Conservation (phyloP, 2,329 filamentous ascomycete genomes). For the Metarhizium guizhouense region DNA sequence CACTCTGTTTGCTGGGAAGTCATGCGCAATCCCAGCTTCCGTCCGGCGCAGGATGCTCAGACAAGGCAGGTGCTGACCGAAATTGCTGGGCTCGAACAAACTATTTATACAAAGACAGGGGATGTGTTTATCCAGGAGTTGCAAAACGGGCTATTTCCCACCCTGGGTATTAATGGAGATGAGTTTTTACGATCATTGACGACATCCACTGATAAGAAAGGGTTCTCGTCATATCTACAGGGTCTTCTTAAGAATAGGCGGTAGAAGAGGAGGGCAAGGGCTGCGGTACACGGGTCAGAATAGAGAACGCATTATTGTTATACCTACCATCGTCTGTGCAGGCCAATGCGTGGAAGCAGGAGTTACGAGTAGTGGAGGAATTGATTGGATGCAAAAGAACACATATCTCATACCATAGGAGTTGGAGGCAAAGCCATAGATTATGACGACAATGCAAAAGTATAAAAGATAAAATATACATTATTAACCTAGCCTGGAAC, state of each 20-base stretch:
- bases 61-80: constrained; percentile 81
- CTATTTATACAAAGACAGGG: constrained; percentile 84
- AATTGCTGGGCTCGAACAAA: constrained; percentile 78
- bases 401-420: not conserved
- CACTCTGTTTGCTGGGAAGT: constrained; percentile 87
- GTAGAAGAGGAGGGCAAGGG: constrained; percentile 9
- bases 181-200: constrained; percentile 52
- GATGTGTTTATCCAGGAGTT: constrained; percentile 67
- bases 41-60: constrained; percentile 72
- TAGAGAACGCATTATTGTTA: not conserved
- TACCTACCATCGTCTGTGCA: not conserved
- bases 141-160: constrained; percentile 53
- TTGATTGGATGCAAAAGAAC: not conserved
- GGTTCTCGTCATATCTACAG: constrained; percentile 56
- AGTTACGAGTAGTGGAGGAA: not conserved
- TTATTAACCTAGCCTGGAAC: not conserved
- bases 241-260: constrained; percentile 41
- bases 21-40: constrained; percentile 69
- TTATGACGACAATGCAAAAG: not conserved
- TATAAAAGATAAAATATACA: not conserved
- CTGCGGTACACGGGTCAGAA: not conserved
- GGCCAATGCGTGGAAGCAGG: not conserved
- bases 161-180: constrained; percentile 52
- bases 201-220: constrained; percentile 49
- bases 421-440: constrained; percentile 1